These are phyloP conservation scores for Tolypocladium inflatum DNA, from an alignment of 2,329 filamentous ascomycete species.

Conservation along the genomic window DNA sequence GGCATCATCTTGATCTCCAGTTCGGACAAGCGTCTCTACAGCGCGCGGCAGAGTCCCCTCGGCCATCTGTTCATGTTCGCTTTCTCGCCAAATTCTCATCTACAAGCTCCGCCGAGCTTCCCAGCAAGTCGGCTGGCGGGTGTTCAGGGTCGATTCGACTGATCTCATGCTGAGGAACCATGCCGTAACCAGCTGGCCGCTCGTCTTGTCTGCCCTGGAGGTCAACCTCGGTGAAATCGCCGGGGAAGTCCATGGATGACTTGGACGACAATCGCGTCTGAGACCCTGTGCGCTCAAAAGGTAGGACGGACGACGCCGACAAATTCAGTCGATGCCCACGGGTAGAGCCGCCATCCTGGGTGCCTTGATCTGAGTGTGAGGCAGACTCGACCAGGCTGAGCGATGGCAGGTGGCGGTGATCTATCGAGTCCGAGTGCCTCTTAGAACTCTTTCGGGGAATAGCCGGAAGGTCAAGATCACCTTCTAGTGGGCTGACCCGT, in stretches of 20 bases:
- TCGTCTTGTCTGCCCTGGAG: conserved; percentile 30
- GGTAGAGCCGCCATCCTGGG: conserved; percentile 4
- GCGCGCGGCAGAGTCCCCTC: too few relatives aligned
- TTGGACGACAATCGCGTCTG: conserved; percentile 39
- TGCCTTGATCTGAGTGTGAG: conserved; percentile 8
- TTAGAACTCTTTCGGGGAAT: conserved; percentile 69
- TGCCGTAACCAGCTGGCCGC: conserved; percentile 44
- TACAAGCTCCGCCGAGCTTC: conserved; percentile 48
- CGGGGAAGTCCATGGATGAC: conserved; percentile 39
- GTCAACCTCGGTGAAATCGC: conserved; percentile 34
- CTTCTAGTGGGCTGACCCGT: conserved; percentile 1
- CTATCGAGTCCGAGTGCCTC: conserved; percentile 38
- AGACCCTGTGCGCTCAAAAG: conserved; percentile 48
- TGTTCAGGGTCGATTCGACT: conserved; percentile 42
- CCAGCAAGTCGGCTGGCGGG: conserved; percentile 35
- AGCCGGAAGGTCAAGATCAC: conserved; percentile 35
- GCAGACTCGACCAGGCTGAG: conserved; percentile 17
- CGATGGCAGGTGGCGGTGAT: conserved; percentile 22
- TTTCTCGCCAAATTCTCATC: conserved; percentile 18
- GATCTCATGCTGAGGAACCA: conserved; percentile 48
- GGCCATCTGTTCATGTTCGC: background rate
- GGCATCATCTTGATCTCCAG: background rate
- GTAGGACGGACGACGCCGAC: conserved; percentile 27
- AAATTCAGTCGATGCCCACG: conserved; percentile 1
- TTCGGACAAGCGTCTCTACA: background rate